A percentile compares a stretch with the other conserved stretches of the same genome.
These are phyloP conservation scores for Naganishia friedmannii DNA, from an alignment of 768 basidiomycete genomes.

Conservation along the genomic window DNA sequence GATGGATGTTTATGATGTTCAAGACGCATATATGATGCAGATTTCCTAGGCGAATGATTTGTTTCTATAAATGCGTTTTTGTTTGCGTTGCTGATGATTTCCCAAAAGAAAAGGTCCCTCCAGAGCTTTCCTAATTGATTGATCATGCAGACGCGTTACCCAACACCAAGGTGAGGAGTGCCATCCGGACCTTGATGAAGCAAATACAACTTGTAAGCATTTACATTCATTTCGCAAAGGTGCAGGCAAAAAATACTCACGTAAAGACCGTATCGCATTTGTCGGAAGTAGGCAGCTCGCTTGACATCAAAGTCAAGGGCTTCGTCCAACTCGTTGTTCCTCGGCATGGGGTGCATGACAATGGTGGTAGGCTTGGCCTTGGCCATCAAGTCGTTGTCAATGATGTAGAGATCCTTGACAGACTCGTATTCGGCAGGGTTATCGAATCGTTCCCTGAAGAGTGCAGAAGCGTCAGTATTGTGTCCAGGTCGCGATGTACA, in stretches of 20 bases:
- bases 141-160: slow-evolving; percentile 39
- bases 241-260: slow-evolving; percentile 60
- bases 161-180: slow-evolving; percentile 68
- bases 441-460: slow-evolving; percentile 68
- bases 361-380: slow-evolving; percentile 96
- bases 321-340: slow-evolving; percentile 95
- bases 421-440: slow-evolving; percentile 77
- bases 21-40: slow-evolving; percentile 1
- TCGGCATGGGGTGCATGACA: slow-evolving; percentile 97
- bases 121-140: neutral
- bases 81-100: neutral
- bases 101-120: slow-evolving; percentile 7
- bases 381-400: slow-evolving; percentile 89
- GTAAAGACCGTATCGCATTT: slow-evolving; percentile 96
- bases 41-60: neutral
- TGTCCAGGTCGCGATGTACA: neutral
- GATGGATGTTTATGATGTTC: neutral
- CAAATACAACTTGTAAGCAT: slow-evolving; percentile 12
- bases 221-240: neutral
- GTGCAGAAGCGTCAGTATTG: neutral
- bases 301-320: slow-evolving; percentile 95
- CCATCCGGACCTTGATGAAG: slow-evolving; percentile 68
- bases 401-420: slow-evolving; percentile 85
- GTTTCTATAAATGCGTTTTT: slow-evolving; percentile 5
- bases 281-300: slow-evolving; percentile 93